A percentile compares a stretch with the other conserved stretches of the same genome.
These are phyloP conservation scores for Mycena floridula DNA, from an alignment of 768 basidiomycete genomes.

Conservation along the genomic window DNA sequence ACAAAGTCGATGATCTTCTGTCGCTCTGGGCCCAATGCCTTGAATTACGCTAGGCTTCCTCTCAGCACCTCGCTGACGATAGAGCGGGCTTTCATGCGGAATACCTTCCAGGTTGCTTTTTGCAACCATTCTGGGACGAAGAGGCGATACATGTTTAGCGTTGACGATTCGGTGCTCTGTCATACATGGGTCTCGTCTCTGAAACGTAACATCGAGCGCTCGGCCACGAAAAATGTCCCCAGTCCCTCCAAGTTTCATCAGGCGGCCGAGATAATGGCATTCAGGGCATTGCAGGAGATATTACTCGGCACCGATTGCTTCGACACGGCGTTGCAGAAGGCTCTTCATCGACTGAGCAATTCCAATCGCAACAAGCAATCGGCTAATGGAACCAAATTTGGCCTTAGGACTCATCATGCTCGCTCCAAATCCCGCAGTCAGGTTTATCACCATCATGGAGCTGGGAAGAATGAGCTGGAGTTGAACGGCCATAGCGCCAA, in stretches of 20 bases:
- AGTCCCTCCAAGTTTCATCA: constrained; percentile 44
- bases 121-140: constrained; percentile 56
- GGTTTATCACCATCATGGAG: constrained; percentile 56
- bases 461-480: constrained; percentile 60
- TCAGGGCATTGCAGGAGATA: constrained; percentile 81
- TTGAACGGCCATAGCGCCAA: constrained; percentile 24
- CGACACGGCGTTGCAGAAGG: constrained; percentile 8
- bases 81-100: constrained; percentile 93
- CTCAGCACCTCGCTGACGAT: constrained; percentile 71
- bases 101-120: constrained; percentile 94
- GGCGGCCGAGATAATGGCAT: constrained; percentile 71
- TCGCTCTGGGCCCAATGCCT: constrained; percentile 78
- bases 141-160: constrained; percentile 92
- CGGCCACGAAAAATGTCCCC: constrained; percentile 28
- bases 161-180: constrained; percentile 71
- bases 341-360: constrained; percentile 9
- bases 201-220: constrained; percentile 58
- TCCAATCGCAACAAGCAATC: not conserved
- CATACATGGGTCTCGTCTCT: constrained; percentile 70
- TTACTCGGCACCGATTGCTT: constrained; percentile 42
- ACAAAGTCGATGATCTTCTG: constrained; percentile 77
- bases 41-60: constrained; percentile 76
- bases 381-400: not conserved
- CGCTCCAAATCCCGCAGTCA: constrained; percentile 70
- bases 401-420: constrained; percentile 28